Evolutionary conservation across 164 flowering plant species (phyloP), one percentile per base, ranked within the genome.

Genomic region (Brasenia schreberi): DNA sequence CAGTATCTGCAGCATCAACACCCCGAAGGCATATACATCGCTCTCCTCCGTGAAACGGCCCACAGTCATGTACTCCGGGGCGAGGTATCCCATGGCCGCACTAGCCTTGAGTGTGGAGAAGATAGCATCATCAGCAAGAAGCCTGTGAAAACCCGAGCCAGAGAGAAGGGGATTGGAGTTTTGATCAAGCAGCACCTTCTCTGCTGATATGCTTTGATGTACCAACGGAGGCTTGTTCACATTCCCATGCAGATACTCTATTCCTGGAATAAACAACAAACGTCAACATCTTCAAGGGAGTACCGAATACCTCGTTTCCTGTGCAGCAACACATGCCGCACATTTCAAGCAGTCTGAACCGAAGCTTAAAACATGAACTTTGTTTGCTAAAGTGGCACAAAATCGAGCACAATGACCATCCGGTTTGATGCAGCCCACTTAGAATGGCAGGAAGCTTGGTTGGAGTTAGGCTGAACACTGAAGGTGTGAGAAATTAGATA

Each of bases 51-150:
- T 94, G 75, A 91, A 89, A 19, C 87, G 81, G 61, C 99, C 99
- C 0, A 90, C 87, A 45, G 83, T 84, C 7, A 88, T 81, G 80
- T 95, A 95, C 66, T 95, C 99, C 0, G 97, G 99, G 62, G 99
- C 96, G 4, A 95, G 77, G 75, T 95, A 95, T 33, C 99, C 99
- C 94, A 87, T 87, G 49, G 99, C 99, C 71, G 99, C 99, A 74
- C 89, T 84, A 67, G 88, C 82, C 73, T 95, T 95, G 63, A 95
- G 87, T 42, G 76, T 78, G 5, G 96, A 88, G 85, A 87, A 95
- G 65, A 95, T 82, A 19, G 88, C 81, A 62, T 95, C 99, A 74
- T 92, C 88, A 0, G 86, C 89, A 14, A 95, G 78, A 62, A 95
- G 90, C 72, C 81, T 87, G 85, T 91, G 88, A 60, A 89, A 71